A percentile compares a stretch with the other conserved stretches of the same genome.
Conservation (phyloP, 2,329 filamentous ascomycete genomes). For the Aspergillus sp. region DNA sequence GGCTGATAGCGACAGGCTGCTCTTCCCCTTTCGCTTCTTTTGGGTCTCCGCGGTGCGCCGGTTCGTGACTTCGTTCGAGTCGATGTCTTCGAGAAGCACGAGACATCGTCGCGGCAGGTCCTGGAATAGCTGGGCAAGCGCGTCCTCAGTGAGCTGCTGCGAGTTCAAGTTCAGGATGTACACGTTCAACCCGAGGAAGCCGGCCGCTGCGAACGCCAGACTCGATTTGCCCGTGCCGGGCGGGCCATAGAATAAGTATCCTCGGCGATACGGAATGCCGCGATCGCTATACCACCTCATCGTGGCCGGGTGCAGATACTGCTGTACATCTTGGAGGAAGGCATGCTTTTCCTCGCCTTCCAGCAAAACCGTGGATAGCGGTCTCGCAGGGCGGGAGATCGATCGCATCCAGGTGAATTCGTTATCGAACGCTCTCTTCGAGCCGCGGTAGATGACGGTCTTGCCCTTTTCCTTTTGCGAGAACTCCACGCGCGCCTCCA, state of each 20-base stretch:
- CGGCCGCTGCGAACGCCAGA: constrained; percentile 42
- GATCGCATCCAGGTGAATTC: constrained; percentile 4
- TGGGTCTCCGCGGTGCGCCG: background rate
- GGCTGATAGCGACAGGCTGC: constrained; percentile 2
- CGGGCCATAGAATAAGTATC: constrained; percentile 50
- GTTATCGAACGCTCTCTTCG: background rate
- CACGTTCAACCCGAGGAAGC: constrained; percentile 65
- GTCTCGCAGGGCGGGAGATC: background rate
- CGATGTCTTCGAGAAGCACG: constrained; percentile 68
- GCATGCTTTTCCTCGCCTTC: background rate
- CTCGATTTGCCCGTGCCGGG: constrained; percentile 17
- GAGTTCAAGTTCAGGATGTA: constrained; percentile 59
- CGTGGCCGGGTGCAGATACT: constrained; percentile 7
- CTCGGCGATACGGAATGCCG: constrained; percentile 71
- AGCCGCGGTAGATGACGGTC: constrained; percentile 7
- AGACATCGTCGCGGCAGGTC: constrained; percentile 63
- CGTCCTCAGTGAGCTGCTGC: constrained; percentile 62
- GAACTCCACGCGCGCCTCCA: constrained; percentile 6
- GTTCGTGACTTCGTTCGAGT: constrained; percentile 31
- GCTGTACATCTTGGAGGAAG: constrained; percentile 3
- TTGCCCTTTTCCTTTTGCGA: constrained; percentile 8
- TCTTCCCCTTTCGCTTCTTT: constrained; percentile 1
- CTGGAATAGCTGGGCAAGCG: constrained; percentile 57
- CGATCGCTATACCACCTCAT: constrained; percentile 21
- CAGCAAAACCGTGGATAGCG: constrained; percentile 3